phyloP scores from a whole-genome alignment of 2,329 filamentous ascomycete genomes.

The Lasiodiplodia hormozganensis region DNA sequence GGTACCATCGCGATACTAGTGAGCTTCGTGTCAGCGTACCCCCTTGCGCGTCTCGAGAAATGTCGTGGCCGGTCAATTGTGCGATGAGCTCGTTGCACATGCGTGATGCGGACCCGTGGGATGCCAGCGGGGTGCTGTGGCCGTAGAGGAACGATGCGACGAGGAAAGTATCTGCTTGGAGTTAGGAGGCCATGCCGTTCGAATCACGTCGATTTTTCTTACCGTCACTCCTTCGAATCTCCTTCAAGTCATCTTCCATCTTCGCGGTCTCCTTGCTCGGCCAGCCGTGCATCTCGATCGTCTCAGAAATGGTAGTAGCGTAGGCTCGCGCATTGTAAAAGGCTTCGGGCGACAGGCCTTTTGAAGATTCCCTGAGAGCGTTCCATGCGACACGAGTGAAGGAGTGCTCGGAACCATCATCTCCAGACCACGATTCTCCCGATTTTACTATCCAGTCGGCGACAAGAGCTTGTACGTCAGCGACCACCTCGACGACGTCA shows the following conservation, averaged over 20 bases:
- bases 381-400: constrained; percentile 39
- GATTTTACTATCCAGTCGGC: constrained; percentile 48
- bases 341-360: constrained; percentile 36
- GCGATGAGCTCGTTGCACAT: constrained; percentile 68
- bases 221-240: constrained; percentile 34
- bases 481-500: constrained; percentile 61
- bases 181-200: background rate
- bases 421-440: background rate
- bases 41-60: constrained; percentile 51
- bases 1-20: constrained; percentile 26
- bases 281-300: constrained; percentile 52
- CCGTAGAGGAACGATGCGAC: constrained; percentile 57
- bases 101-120: constrained; percentile 56
- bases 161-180: constrained; percentile 51
- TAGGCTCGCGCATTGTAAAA: constrained; percentile 54
- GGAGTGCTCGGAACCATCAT: background rate
- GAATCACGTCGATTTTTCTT: background rate
- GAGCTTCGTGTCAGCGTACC: constrained; percentile 40
- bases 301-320: constrained; percentile 45
- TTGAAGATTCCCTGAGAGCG: constrained; percentile 32
- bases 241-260: constrained; percentile 47
- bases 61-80: constrained; percentile 62
- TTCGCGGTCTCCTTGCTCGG: constrained; percentile 42
- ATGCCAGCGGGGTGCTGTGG: constrained; percentile 56
- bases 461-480: constrained; percentile 57